phyloP scores from a whole-genome alignment of 2,329 filamentous ascomycete genomes.

The Trichophyton rubrum region DNA sequence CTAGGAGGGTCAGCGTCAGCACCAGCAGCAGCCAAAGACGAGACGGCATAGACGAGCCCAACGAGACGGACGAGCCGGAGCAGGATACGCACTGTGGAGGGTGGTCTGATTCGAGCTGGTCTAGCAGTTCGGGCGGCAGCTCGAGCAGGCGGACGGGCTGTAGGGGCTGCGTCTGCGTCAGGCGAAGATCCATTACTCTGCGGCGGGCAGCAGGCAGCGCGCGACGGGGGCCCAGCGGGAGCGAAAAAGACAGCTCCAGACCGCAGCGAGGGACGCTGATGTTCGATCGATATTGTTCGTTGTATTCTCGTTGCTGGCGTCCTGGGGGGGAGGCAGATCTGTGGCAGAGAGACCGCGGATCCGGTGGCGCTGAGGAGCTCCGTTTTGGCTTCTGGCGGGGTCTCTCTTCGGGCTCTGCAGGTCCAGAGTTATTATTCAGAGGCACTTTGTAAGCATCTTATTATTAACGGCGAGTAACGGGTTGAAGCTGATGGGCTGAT shows the following conservation, averaged over 20 bases:
- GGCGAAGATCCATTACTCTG: constrained; percentile 18
- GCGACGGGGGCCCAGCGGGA: too few species aligned
- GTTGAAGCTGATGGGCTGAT: not conserved
- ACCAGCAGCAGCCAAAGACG: not conserved
- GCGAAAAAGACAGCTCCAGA: too few species aligned
- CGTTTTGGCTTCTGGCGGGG: not conserved
- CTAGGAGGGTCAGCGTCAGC: not conserved
- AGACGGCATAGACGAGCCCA: not conserved
- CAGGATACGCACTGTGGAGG: constrained; percentile 23
- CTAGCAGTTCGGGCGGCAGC: constrained; percentile 45
- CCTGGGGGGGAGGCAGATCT: too few species aligned
- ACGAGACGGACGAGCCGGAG: too few species aligned
- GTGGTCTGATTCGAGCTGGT: constrained; percentile 40
- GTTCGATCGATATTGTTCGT: not conserved
- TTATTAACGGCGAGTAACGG: not conserved
- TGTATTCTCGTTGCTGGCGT: too few species aligned
- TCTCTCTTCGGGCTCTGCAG: not conserved
- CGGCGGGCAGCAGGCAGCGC: not conserved
- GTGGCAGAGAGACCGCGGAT: too few species aligned
- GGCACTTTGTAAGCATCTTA: not conserved
- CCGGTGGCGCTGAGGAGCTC: not conserved
- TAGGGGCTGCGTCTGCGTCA: constrained; percentile 34
- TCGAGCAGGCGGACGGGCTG: constrained; percentile 49
- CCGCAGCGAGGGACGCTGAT: too few species aligned
- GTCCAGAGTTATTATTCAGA: not conserved